Evolutionary conservation across 176 grass and related monocot genomes (phyloP).

Genomic region (Chrysopogon serrulatus): DNA sequence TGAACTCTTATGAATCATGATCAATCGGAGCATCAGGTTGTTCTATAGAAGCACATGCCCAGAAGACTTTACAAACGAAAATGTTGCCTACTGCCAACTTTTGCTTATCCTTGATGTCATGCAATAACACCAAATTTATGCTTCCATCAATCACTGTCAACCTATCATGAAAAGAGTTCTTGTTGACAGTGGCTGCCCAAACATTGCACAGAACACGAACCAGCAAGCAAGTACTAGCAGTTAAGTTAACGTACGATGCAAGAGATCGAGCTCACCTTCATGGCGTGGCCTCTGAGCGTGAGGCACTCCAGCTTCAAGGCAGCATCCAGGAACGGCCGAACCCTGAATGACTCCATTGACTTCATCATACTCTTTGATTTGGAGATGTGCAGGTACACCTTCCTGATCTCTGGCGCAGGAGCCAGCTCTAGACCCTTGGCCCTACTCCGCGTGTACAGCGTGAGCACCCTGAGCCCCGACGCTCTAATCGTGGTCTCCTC

Average conservation of each 20-base stretch:
- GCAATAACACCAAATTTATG: not conserved
- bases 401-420: slow-evolving; percentile 30
- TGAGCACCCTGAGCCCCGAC: slow-evolving; percentile 17
- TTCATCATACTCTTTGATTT: not conserved
- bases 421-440: not conserved
- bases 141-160: not conserved
- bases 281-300: slow-evolving; percentile 26
- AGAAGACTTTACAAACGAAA: not conserved
- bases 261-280: slow-evolving; percentile 23
- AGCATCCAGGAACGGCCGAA: slow-evolving; percentile 39
- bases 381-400: slow-evolving; percentile 41
- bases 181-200: not conserved
- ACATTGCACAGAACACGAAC: not conserved
- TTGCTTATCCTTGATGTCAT: not conserved
- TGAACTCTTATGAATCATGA: not conserved
- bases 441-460: slow-evolving; percentile 27
- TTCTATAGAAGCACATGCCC: not conserved
- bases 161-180: not conserved
- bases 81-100: not conserved
- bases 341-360: not conserved
- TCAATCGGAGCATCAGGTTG: not conserved
- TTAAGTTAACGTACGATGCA: not conserved
- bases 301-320: slow-evolving; percentile 23
- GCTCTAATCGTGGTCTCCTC: not conserved
- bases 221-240: not conserved